Evolutionary conservation across 2,329 filamentous ascomycete species (phyloP), one percentile per base, ranked within the genome.

Genomic region (Fusarium devonianum): DNA sequence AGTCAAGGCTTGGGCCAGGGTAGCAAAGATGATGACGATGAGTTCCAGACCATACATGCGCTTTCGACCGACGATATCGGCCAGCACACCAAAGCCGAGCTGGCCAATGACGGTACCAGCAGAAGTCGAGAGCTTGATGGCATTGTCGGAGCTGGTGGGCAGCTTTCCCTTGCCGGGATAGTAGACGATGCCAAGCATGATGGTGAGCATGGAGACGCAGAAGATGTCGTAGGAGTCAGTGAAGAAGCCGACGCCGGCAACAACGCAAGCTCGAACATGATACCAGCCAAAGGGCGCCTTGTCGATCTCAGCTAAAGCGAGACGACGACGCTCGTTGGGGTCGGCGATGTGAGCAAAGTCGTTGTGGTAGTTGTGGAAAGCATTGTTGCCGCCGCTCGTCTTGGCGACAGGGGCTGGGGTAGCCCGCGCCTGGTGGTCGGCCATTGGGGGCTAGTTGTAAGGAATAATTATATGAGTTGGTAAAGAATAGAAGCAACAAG

Each of bases 141-240:
- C 88, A 4, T 86, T 93, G 63, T 94, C 89, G 7, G 88, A 83
- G 47, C 72, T 78, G 22, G 80, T 75, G 10, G 89, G 86, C 66
- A 92, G 87, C 23, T 75, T 75, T 13, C 85, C 84, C 11, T 62
- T 67, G 45, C 71, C 69, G 35, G 80, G 80, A 69, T 82, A 92
- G 77, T 88, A 93, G 59, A 92, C 89, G 37, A 92, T 84, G 30
- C 89, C 90, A 39, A 92, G 70, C 87, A 92, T 91, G 56, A 82
- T 80, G 19, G 87, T 89, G 56, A 88, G 77, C 66, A 91, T 77
- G 57, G 85, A 87, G 62, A 88, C 87, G 66, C 87, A 85, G 71
- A 94, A 94, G 75, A 92, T 90, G 67, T 89, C 86, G 73, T 92
- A 93, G 3, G 88, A 88, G 68, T 93, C 90, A 12, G 90, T 93